Evolutionary conservation across 352 stramenopile species (phyloP).

Genomic region (Globisporangium heterothallicum): DNA sequence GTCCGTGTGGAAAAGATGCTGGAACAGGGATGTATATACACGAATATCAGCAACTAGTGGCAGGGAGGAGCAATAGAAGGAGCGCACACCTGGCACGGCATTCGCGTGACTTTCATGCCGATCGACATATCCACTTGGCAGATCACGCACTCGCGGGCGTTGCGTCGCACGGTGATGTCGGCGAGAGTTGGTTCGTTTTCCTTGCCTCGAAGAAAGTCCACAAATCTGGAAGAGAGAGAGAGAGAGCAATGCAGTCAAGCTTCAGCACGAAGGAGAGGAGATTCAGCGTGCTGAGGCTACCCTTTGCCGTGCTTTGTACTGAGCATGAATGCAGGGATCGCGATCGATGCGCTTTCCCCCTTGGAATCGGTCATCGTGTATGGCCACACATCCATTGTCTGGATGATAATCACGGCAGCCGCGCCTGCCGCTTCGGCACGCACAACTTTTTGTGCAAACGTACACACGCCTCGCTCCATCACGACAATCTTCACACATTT

Average conservation of each 20-base stretch:
- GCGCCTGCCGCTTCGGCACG: constrained; percentile 54
- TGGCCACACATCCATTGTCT: constrained; percentile 71
- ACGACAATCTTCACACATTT: constrained; percentile 75
- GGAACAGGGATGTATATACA: constrained; percentile 11
- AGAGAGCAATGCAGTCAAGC: background rate
- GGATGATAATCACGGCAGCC: constrained; percentile 56
- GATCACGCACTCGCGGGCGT: constrained; percentile 75
- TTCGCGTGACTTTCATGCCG: constrained; percentile 59
- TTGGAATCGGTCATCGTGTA: constrained; percentile 84
- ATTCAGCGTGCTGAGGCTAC: too few species aligned
- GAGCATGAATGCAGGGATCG: constrained; percentile 78
- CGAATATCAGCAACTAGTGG: background rate
- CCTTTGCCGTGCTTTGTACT: constrained; percentile 60
- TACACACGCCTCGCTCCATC: constrained; percentile 62
- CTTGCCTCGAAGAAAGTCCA: constrained; percentile 44
- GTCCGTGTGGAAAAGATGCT: constrained; percentile 81
- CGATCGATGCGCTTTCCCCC: constrained; percentile 46
- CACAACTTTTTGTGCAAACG: constrained; percentile 71
- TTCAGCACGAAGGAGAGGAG: background rate
- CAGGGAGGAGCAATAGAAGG: background rate
- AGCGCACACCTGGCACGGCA: constrained; percentile 55
- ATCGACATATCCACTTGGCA: constrained; percentile 76
- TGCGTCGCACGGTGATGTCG: constrained; percentile 54
- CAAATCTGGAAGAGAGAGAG: constrained; percentile 41
- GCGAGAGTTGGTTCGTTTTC: constrained; percentile 14